Evolutionary conservation across 1,284 basidiomycete species (phyloP).

Genomic region (Ganoderma resinaceum): DNA sequence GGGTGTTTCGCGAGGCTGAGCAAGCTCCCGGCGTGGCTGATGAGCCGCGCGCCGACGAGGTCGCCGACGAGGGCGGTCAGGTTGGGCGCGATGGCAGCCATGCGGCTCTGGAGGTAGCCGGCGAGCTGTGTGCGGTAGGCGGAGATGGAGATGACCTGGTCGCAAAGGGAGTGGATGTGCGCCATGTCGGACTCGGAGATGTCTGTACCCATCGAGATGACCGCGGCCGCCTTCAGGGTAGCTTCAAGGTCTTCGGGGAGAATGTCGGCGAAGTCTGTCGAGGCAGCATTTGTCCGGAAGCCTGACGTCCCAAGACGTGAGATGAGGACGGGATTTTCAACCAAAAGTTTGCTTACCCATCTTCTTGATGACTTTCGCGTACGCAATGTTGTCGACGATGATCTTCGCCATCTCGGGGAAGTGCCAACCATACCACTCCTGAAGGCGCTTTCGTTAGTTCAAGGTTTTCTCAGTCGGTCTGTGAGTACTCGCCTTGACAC

Average conservation of each 20-base stretch:
- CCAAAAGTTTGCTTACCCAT: slow-evolving; percentile 68
- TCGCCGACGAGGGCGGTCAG: slow-evolving; percentile 96
- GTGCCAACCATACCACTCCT: slow-evolving; percentile 99
- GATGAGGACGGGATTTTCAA: neutral
- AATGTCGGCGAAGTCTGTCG: slow-evolving; percentile 88
- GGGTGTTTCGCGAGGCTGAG: slow-evolving; percentile 96
- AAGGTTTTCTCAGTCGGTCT: neutral
- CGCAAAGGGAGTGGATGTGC: slow-evolving; percentile 95
- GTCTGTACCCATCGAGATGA: slow-evolving; percentile 99
- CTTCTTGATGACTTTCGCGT: slow-evolving; percentile 88
- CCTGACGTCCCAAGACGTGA: slow-evolving; percentile 48
- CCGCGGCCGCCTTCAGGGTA: slow-evolving; percentile 90
- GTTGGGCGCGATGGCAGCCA: slow-evolving; percentile 98
- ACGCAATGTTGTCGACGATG: slow-evolving; percentile 95
- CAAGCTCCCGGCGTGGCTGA: slow-evolving; percentile 96
- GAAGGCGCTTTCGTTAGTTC: slow-evolving; percentile 21
- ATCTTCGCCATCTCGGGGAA: slow-evolving; percentile 99
- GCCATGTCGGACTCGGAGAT: slow-evolving; percentile 95
- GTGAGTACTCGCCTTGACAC: slow-evolving; percentile 80
- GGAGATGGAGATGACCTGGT: slow-evolving; percentile 97
- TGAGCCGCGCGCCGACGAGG: slow-evolving; percentile 94
- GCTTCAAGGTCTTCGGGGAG: slow-evolving; percentile 96
- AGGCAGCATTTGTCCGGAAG: slow-evolving; percentile 91
- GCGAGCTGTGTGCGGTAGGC: slow-evolving; percentile 94
- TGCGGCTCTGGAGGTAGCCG: slow-evolving; percentile 95